Evolutionary conservation across 768 basidiomycete species (phyloP).

Genomic region (Suillus discolor): DNA sequence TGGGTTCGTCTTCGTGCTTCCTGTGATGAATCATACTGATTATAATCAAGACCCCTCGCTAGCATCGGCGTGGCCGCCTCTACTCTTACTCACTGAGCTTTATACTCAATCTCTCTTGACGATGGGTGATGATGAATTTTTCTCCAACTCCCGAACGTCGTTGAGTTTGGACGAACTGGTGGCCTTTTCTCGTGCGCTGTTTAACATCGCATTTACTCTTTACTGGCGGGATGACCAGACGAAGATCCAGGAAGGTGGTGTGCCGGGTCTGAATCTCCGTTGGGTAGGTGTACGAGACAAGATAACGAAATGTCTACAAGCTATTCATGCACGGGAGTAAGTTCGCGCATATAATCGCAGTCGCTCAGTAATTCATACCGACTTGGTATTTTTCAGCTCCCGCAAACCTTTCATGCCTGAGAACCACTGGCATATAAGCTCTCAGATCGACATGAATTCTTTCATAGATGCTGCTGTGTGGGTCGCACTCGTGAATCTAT

Average conservation of each 20-base stretch:
- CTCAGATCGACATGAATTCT: conserved; percentile 56
- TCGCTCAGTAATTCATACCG: conserved; percentile 5
- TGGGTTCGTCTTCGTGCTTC: conserved; percentile 35
- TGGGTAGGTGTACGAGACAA: conserved; percentile 77
- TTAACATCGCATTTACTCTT: conserved; percentile 83
- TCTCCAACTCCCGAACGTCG: conserved; percentile 70
- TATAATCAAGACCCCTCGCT: conserved; percentile 44
- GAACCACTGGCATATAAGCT: conserved; percentile 81
- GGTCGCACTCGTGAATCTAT: conserved; percentile 28
- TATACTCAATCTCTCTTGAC: conserved; percentile 86
- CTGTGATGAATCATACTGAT: conserved; percentile 8
- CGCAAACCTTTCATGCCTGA: conserved; percentile 79
- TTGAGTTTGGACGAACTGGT: conserved; percentile 81
- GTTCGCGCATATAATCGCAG: conserved; percentile 27
- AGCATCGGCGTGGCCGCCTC: conserved; percentile 57
- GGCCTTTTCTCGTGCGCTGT: conserved; percentile 71
- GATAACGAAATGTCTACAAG: conserved; percentile 76
- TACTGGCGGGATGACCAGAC: conserved; percentile 59
- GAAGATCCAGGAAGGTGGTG: conserved; percentile 41
- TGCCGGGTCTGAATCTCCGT: conserved; percentile 41
- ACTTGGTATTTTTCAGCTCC: conserved; percentile 53
- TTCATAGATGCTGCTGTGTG: conserved; percentile 91
- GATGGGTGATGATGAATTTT: conserved; percentile 98
- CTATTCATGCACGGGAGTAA: conserved; percentile 89
- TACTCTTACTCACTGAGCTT: conserved; percentile 79